phyloP scores from a whole-genome alignment of 2,329 filamentous ascomycete species.

The Apiospora phragmitis region DNA sequence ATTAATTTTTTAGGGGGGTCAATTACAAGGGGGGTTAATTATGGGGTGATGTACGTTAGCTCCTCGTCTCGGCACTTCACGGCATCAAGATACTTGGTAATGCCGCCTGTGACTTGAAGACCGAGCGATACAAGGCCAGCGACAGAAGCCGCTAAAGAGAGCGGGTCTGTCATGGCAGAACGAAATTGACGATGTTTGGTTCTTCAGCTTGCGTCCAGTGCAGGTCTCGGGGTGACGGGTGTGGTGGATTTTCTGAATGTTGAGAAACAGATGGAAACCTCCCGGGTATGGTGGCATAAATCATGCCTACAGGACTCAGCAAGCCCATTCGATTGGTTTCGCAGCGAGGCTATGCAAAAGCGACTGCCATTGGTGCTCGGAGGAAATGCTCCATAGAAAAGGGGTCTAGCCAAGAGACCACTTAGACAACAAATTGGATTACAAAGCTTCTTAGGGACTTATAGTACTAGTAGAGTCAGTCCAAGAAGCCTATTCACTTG shows the following conservation, averaged over 20 bases:
- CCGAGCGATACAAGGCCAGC: slow-evolving; percentile 19
- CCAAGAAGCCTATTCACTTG: no score
- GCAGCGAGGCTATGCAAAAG: neutral
- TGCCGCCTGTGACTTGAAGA: slow-evolving; percentile 16
- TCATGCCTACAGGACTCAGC: neutral
- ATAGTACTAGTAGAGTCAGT: no score
- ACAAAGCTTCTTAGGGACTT: no score
- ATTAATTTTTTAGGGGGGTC: no score
- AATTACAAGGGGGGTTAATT: no score
- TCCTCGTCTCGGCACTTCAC: slow-evolving; percentile 16
- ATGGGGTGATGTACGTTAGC: no score
- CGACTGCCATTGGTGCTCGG: neutral
- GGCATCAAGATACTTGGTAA: slow-evolving; percentile 17
- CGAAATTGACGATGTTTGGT: neutral
- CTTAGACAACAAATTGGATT: no score
- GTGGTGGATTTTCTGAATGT: neutral
- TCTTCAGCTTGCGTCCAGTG: neutral
- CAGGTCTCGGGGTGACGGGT: neutral
- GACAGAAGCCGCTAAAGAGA: slow-evolving; percentile 17
- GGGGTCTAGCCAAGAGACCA: no score
- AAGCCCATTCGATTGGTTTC: neutral
- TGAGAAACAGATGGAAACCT: neutral
- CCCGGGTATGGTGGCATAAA: neutral
- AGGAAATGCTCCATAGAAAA: neutral
- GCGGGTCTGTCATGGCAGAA: slow-evolving; percentile 18